Evolutionary conservation across 2,329 filamentous ascomycete genomes (phyloP).

Genomic region (Colletotrichum karsti): DNA sequence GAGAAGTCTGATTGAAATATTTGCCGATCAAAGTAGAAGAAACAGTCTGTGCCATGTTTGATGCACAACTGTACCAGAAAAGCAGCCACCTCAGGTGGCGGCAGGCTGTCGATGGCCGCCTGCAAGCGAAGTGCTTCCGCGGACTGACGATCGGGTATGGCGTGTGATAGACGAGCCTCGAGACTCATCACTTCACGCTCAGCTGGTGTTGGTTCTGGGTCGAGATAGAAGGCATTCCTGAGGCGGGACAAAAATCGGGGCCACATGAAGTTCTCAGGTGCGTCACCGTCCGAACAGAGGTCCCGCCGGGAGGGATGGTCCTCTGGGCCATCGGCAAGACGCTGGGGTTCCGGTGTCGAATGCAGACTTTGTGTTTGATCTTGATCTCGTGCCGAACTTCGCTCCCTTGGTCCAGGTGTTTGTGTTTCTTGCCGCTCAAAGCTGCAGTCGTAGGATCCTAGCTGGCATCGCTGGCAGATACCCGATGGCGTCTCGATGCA

Average conservation of each 20-base stretch:
- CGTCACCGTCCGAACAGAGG: slow-evolving; percentile 22
- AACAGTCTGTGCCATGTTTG: slow-evolving; percentile 34
- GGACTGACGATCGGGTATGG: slow-evolving; percentile 13
- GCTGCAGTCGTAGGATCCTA: slow-evolving; percentile 31
- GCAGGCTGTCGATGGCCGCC: slow-evolving; percentile 33
- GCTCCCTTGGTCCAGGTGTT: neutral
- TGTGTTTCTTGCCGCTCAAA: slow-evolving; percentile 18
- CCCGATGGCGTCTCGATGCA: slow-evolving; percentile 39
- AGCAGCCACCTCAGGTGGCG: slow-evolving; percentile 34
- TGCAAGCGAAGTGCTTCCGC: slow-evolving; percentile 32
- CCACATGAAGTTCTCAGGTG: slow-evolving; percentile 35
- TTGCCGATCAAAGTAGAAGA: slow-evolving; percentile 39
- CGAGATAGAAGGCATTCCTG: slow-evolving; percentile 38
- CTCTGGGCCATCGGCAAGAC: neutral
- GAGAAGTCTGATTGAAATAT: slow-evolving; percentile 33
- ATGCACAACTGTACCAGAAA: slow-evolving; percentile 37
- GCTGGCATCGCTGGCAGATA: slow-evolving; percentile 38
- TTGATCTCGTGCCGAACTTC: neutral
- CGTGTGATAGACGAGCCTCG: slow-evolving; percentile 31
- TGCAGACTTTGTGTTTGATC: slow-evolving; percentile 18
- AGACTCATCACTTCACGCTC: slow-evolving; percentile 32
- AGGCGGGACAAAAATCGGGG: slow-evolving; percentile 35
- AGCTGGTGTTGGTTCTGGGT: slow-evolving; percentile 28
- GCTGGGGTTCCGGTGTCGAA: neutral
- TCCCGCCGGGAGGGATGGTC: neutral